Evolutionary conservation across 2,329 filamentous ascomycete genomes (phyloP).

Genomic region (Aspergillus glaucus): DNA sequence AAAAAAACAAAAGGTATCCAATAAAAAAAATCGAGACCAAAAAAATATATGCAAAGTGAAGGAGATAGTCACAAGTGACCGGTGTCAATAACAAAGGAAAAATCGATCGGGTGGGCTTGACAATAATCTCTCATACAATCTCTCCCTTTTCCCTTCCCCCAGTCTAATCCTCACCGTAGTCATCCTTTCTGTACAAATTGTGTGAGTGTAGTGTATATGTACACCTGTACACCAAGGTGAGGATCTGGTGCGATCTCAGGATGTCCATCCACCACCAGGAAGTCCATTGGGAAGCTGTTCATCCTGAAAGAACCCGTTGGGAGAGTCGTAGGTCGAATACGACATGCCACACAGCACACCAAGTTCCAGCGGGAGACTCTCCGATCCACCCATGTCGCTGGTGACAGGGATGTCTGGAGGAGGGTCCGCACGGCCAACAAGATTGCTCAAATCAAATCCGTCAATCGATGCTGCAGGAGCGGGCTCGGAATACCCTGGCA

Average conservation of each 20-base stretch:
- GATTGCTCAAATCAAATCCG: constrained; percentile 16
- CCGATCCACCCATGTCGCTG: constrained; percentile 12
- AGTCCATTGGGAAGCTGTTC: neutral
- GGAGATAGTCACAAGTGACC: constrained; percentile 3
- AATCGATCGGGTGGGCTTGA: neutral
- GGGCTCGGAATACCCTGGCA: constrained; percentile 8
- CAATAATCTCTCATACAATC: neutral
- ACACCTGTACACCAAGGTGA: constrained; percentile 12
- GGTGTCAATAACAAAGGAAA: constrained; percentile 4
- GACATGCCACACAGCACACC: constrained; percentile 11
- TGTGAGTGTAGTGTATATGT: neutral
- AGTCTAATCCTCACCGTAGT: neutral
- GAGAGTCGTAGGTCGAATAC: constrained; percentile 1
- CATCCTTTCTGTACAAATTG: neutral
- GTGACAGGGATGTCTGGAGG: constrained; percentile 22
- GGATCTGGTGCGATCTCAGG: constrained; percentile 14
- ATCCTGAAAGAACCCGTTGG: neutral
- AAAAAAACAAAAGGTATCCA: neutral
- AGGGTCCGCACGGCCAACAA: constrained; percentile 23
- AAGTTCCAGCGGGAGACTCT: constrained; percentile 6
- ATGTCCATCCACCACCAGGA: constrained; percentile 9
- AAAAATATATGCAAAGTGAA: constrained; percentile 2
- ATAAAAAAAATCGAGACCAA: constrained; percentile 2
- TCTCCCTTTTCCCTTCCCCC: neutral
- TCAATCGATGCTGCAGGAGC: constrained; percentile 10